Conservation (phyloP, 306 rosid species). For the Quercus engelmannii region DNA sequence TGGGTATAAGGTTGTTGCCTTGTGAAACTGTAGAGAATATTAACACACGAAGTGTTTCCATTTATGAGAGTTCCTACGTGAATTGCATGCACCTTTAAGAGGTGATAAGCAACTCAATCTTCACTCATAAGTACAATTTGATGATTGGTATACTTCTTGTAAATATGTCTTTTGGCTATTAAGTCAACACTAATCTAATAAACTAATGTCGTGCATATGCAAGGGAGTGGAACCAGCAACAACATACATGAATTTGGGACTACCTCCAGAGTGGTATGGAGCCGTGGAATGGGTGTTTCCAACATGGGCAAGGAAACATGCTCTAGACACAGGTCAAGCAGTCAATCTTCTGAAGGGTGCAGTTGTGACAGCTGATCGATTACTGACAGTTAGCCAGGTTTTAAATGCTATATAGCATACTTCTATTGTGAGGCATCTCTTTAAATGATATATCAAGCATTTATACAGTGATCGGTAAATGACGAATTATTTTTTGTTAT, state of each 20-base stretch:
- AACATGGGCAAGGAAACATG: conserved; percentile 87
- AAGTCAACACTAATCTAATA: conserved; percentile 20
- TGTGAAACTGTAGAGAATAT: conserved; percentile 12
- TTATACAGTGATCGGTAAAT: conserved; percentile 6
- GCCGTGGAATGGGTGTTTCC: conserved; percentile 91
- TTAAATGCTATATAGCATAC: conserved; percentile 12
- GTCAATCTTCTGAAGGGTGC: conserved; percentile 91
- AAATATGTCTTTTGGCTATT: conserved; percentile 12
- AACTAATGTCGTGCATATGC: conserved; percentile 17
- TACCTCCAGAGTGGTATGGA: conserved; percentile 79
- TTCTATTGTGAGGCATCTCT: conserved; percentile 16
- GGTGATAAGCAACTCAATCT: conserved; percentile 2
- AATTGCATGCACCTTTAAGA: background rate
- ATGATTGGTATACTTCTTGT: conserved; percentile 1
- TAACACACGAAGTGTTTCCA: background rate
- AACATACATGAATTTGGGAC: conserved; percentile 72
- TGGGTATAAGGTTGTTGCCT: background rate
- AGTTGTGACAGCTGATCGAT: conserved; percentile 78
- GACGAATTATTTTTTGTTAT: background rate
- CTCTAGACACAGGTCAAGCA: conserved; percentile 88
- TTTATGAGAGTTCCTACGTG: background rate
- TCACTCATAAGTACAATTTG: background rate
- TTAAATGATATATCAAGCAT: conserved; percentile 8
- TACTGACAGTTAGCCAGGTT: conserved; percentile 90
- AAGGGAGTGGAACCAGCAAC: conserved; percentile 87